Conservation (phyloP, 2,329 filamentous ascomycete species). For the Fusarium aywerte region DNA sequence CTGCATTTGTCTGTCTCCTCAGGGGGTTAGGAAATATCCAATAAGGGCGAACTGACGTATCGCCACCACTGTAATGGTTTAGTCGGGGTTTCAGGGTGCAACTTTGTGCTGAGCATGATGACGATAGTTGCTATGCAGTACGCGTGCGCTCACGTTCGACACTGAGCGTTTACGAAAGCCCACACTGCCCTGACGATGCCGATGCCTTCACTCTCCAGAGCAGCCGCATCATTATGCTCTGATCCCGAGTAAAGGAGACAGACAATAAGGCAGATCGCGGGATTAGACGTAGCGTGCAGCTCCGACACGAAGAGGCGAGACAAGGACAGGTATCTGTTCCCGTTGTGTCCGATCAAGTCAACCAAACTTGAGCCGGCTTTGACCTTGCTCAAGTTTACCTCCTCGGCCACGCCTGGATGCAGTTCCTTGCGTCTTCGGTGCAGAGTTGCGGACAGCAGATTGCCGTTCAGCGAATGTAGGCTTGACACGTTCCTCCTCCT, state of each 20-base stretch:
- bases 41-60: constrained; percentile 15
- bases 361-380: constrained; percentile 70
- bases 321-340: constrained; percentile 1
- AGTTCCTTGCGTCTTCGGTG: constrained; percentile 49
- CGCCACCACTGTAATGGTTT: constrained; percentile 11
- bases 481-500: constrained; percentile 68
- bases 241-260: neutral
- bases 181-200: neutral
- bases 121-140: constrained; percentile 8
- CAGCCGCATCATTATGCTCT: constrained; percentile 8
- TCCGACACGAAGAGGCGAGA: neutral
- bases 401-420: constrained; percentile 55
- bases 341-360: constrained; percentile 48
- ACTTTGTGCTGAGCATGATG: constrained; percentile 9
- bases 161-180: neutral
- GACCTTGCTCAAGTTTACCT: constrained; percentile 64
- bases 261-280: neutral
- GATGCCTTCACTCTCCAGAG: neutral
- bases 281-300: neutral
- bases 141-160: neutral
- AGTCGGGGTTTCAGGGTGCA: constrained; percentile 5
- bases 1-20: constrained; percentile 17
- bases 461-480: constrained; percentile 56
- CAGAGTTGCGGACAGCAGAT: constrained; percentile 48
- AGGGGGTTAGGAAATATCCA: constrained; percentile 12